Base-by-base conservation (phyloP, 179 eudicot genomes). In the Corrigiola litoralis region DNA sequence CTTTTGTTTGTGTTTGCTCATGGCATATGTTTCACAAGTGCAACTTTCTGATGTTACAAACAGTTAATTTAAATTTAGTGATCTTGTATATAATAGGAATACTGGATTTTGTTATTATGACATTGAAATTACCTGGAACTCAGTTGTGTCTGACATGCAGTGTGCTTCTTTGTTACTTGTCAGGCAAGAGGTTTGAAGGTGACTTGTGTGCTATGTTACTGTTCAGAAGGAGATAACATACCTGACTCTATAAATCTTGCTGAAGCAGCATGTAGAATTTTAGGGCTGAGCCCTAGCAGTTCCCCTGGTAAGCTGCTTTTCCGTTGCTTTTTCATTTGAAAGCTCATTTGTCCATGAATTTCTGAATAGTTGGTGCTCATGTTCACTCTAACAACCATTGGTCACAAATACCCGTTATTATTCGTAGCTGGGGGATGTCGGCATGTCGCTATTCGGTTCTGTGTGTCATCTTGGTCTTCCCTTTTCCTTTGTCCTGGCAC, bases 181-280 rank as follows among this genome's bases (percentile, higher is more conserved):
- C 70, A 94, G 99, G 97, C 96, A 33, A 83, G 83, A 82, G 95
- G 99, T 52, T 69, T 94, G 80, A 90, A 85, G 80, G 97, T 85
- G 64, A 94, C 96, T 61, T 94, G 99, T 81, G 62, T 94, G 77
- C 75, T 94, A 46, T 85, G 95, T 63, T 94, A 90, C 77, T 94
- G 99, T 68, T 94, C 99, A 48, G 99, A 94, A 84, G 99, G 99
- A 67, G 97, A 94, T 79, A 94, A 94, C 70, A 88, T 88, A 53
- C 79, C 86, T 13, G 99, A 94, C 76, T 85, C 99, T 25, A 75
- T 88, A 18, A 80, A 73, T 44, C 82, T 94, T 68, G 99, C 97
- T 54, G 91, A 82, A 61, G 96, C 96, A 52, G 82, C 89, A 27
- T 66, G 85, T 78, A 84, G 72, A 75, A 71, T 85, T 53, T 55